Evolutionary conservation across 1,139 yeast species (phyloP), one percentile per base, ranked within the genome.

Genomic region (Saccharomyces pastorianus): DNA sequence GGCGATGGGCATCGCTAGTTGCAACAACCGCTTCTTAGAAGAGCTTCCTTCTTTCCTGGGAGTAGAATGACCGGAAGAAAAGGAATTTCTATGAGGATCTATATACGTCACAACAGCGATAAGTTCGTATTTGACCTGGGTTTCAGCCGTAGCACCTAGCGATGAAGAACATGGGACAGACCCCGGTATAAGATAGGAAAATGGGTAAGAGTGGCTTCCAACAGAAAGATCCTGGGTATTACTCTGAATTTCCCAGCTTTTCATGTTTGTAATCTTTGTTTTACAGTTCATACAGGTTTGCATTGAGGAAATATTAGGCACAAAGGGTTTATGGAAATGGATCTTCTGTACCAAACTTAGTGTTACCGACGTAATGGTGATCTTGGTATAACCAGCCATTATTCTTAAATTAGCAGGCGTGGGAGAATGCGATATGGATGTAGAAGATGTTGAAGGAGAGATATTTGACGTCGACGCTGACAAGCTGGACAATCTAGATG

Each of bases 131-230:
- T 79, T 80, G 51, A 95, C 81, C 26, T 78, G 75, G 0, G 84
- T 75, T 47, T 77, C 74, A 3, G 83, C 74, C 48, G 78, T 74
- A 4, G 83, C 74, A 3, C 88, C 88, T 20, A 86, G 66, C 46
- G 79, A 74, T 14, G 88, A 75, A 0, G 96, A 80, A 1, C 96
- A 90, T 0, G 99, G 97, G 32, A 90, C 69, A n/a, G 86, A 76
- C 0, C 99, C 99, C 0, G 97, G 96, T 13, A 93, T 69, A 47
- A 95, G 73, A 69, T 90, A 91, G n/a, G 96, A 86, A 67, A 95
- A 93, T 1, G 99, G 99, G 67, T 88, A 93, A 1, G 88, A 90
- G 64, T 93, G 96, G 25, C 77, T 75, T 1, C 93, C 95, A 9
- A 76, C 70, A 1, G 81, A 72, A 60, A 89, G 80, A 6, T 76